Evolutionary conservation across 148 eudicot species (phyloP).

Genomic region (Silene latifolia): DNA sequence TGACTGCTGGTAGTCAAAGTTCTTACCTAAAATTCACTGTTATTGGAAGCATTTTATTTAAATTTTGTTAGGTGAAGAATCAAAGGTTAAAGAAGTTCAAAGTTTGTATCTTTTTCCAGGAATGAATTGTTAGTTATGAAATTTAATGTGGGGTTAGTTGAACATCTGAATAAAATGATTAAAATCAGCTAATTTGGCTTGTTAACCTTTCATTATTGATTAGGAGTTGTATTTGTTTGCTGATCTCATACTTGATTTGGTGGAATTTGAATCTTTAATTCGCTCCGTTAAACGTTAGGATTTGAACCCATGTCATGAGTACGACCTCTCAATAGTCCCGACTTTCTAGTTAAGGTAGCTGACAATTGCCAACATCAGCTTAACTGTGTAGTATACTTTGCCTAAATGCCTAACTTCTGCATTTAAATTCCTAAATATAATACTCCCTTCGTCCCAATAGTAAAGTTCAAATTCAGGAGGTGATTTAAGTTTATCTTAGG

Average conservation of each 20-base stretch:
- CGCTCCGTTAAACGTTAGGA: neutral
- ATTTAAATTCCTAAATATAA: neutral
- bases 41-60: slow-evolving; percentile 1
- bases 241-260: neutral
- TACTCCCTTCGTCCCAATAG: neutral
- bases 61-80: slow-evolving; percentile 5
- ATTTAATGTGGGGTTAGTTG: slow-evolving; percentile 22
- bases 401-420: neutral
- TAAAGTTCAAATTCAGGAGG: neutral
- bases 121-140: slow-evolving; percentile 10
- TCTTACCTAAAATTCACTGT: slow-evolving; percentile 21
- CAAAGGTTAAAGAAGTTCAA: slow-evolving; percentile 2
- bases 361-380: too few relatives aligned
- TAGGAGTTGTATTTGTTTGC: neutral
- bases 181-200: slow-evolving; percentile 11
- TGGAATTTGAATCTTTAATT: neutral
- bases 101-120: slow-evolving; percentile 4
- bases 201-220: neutral
- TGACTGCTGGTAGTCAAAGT: slow-evolving; percentile 19
- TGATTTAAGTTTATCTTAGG: neutral
- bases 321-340: too few relatives aligned
- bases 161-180: slow-evolving; percentile 17
- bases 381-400: neutral
- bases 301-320: too few relatives aligned
- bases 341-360: too few relatives aligned